A percentile compares a stretch with the other conserved stretches of the same genome.
Conservation (phyloP, 768 basidiomycete genomes). For the Multifurca ochricompacta region DNA sequence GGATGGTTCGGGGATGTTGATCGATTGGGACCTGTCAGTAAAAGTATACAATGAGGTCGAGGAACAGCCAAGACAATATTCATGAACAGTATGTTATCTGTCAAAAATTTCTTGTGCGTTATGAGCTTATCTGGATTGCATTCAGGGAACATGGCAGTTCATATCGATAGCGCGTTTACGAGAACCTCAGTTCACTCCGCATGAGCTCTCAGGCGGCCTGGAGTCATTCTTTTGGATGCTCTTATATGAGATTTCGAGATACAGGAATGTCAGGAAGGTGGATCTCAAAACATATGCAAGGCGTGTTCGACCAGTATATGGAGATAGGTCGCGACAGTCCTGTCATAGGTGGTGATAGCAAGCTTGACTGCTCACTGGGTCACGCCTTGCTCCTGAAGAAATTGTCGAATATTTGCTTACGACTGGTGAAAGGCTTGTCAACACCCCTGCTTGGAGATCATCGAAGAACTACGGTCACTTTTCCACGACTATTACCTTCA, state of each 20-base stretch:
- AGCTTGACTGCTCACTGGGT: neutral
- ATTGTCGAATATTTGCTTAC: too few relatives aligned
- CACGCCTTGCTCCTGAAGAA: neutral
- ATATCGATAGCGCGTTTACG: constrained; percentile 1
- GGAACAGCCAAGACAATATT: neutral
- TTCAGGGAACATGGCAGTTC: constrained; percentile 21
- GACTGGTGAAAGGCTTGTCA: too few relatives aligned
- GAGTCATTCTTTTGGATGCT: constrained; percentile 19
- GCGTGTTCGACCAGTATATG: neutral
- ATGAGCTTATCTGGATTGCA: neutral
- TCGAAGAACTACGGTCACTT: neutral
- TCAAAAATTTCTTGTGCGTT: neutral
- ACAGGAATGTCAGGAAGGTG: neutral
- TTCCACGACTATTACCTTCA: neutral
- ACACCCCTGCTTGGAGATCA: neutral
- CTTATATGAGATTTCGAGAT: neutral
- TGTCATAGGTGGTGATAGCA: neutral
- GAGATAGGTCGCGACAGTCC: neutral
- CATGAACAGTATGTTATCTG: neutral
- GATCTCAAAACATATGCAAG: neutral
- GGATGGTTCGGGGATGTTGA: neutral
- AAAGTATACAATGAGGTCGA: neutral
- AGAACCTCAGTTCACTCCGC: neutral
- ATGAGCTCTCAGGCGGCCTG: constrained; percentile 15
- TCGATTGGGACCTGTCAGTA: constrained; percentile 4